phyloP scores from a whole-genome alignment of 306 rosid species.

The Mimosa pudica region DNA sequence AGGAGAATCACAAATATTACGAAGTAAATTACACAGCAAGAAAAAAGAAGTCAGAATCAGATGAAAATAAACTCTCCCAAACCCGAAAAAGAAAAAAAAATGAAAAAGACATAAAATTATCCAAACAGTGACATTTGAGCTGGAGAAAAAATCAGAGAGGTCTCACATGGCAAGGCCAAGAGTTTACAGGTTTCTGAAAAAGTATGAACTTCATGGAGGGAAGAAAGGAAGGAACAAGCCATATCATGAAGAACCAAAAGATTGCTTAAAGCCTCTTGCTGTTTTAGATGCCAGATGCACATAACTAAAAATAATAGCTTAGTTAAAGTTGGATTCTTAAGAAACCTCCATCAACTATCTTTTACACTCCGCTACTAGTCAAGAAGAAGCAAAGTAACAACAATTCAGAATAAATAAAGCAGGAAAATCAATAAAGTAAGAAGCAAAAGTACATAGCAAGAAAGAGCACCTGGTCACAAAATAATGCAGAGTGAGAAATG shows the following conservation, averaged over 20 bases:
- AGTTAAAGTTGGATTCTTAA: slow-evolving; percentile 45
- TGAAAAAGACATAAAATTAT: not conserved
- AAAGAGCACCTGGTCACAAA: slow-evolving; percentile 53
- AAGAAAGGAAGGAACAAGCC: slow-evolving; percentile 6
- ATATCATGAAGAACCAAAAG: slow-evolving; percentile 32
- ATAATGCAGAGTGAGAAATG: slow-evolving; percentile 52
- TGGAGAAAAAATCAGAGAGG: slow-evolving; percentile 34
- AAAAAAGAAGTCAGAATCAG: slow-evolving; percentile 33
- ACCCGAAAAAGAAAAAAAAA: not conserved
- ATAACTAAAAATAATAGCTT: slow-evolving; percentile 29
- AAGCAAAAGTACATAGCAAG: slow-evolving; percentile 33
- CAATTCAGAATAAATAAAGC: not conserved
- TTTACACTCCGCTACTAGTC: slow-evolving; percentile 32
- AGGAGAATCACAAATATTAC: slow-evolving; percentile 40
- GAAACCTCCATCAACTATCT: slow-evolving; percentile 37
- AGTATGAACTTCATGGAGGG: slow-evolving; percentile 22
- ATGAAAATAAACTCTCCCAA: slow-evolving; percentile 1
- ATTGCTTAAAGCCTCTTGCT: slow-evolving; percentile 12
- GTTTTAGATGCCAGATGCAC: slow-evolving; percentile 31
- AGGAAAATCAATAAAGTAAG: slow-evolving; percentile 27
- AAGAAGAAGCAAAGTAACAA: slow-evolving; percentile 27
- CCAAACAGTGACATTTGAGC: slow-evolving; percentile 20
- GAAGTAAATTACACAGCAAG: slow-evolving; percentile 34
- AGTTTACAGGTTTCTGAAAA: slow-evolving; percentile 26
- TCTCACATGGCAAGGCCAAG: slow-evolving; percentile 28